Evolutionary conservation across 768 basidiomycete species (phyloP).

Genomic region (Erythrobasidium yunnanense): DNA sequence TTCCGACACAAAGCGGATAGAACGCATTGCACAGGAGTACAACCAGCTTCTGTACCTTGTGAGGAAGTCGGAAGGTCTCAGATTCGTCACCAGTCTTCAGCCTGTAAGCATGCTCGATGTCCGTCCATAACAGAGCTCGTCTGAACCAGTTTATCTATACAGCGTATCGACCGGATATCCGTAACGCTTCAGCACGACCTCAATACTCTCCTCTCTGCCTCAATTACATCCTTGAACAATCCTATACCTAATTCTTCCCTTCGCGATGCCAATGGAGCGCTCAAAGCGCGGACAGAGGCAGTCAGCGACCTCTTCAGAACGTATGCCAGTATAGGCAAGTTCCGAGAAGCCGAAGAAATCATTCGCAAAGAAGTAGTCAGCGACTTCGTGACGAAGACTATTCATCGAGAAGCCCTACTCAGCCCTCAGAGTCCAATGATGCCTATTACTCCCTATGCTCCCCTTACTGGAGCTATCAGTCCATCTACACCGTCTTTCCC

Average conservation of each 20-base stretch:
- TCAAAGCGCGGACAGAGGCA: slow-evolving; percentile 53
- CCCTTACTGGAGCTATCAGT: background rate
- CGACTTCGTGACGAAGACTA: slow-evolving; percentile 57
- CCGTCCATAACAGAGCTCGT: background rate
- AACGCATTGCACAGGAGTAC: slow-evolving; percentile 80
- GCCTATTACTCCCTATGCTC: slow-evolving; percentile 8
- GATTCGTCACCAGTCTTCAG: slow-evolving; percentile 69
- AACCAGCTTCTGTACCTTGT: slow-evolving; percentile 82
- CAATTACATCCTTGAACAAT: slow-evolving; percentile 47
- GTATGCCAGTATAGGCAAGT: slow-evolving; percentile 64
- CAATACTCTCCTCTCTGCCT: slow-evolving; percentile 63
- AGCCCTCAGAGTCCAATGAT: background rate
- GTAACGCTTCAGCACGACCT: slow-evolving; percentile 76
- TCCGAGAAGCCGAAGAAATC: slow-evolving; percentile 81
- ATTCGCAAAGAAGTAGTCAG: slow-evolving; percentile 60
- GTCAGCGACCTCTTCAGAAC: slow-evolving; percentile 66
- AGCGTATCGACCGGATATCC: slow-evolving; percentile 74
- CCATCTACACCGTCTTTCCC: slow-evolving; percentile 17
- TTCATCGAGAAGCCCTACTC: slow-evolving; percentile 32
- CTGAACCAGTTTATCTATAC: slow-evolving; percentile 30
- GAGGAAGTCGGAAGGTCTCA: slow-evolving; percentile 73
- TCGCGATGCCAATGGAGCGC: background rate
- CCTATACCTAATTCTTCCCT: background rate
- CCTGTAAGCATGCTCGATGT: slow-evolving; percentile 51
- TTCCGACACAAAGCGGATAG: slow-evolving; percentile 54